Evolutionary conservation across 2,329 filamentous ascomycete species (phyloP).

Genomic region (Colletotrichum tropicale): DNA sequence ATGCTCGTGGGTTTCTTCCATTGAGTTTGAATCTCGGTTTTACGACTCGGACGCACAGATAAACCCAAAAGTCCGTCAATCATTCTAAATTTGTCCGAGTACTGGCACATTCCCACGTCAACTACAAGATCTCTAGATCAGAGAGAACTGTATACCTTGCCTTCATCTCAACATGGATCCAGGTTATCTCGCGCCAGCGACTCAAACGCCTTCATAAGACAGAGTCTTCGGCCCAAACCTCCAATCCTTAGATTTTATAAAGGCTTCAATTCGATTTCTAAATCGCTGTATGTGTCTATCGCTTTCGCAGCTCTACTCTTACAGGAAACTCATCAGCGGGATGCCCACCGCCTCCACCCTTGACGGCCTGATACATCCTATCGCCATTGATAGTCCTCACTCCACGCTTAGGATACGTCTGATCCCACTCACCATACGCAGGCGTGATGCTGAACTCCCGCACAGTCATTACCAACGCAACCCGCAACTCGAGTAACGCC

Average conservation of each 20-base stretch:
- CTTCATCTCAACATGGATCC: not conserved
- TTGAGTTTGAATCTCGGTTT: not conserved
- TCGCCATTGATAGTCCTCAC: conserved; percentile 24
- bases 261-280: not conserved
- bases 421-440: conserved; percentile 1
- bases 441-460: conserved; percentile 44
- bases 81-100: not conserved
- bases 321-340: conserved; percentile 2
- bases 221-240: not conserved
- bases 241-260: fast-evolving
- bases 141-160: not conserved
- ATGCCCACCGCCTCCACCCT: not conserved
- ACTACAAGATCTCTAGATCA: not conserved
- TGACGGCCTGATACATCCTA: not conserved
- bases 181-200: fast-evolving
- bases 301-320: not conserved
- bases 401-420: conserved; percentile 2
- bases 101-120: not conserved
- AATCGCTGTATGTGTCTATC: not conserved
- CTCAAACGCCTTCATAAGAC: not conserved
- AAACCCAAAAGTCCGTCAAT: not conserved
- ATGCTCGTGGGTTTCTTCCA: not conserved
- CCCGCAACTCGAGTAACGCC: conserved; percentile 52
- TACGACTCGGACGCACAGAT: not conserved
- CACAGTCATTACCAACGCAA: conserved; percentile 49